Percentiles rank a stretch among this genome's conserved stretches.
Evolutionary conservation across 805 yeast genomes (phyloP).

Genomic region (Candida patagonica): DNA sequence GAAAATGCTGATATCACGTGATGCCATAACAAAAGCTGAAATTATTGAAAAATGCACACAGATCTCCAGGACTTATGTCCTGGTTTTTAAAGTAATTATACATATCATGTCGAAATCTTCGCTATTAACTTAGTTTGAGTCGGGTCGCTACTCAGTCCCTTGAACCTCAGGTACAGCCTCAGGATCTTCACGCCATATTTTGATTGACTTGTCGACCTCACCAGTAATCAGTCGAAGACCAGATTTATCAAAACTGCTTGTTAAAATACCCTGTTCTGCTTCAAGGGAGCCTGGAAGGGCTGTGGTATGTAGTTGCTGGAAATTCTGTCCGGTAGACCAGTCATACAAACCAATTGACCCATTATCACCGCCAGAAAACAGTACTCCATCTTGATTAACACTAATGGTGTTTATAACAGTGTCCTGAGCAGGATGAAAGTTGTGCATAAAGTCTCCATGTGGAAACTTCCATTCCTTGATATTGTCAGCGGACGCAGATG

Average conservation of each 20-base stretch:
- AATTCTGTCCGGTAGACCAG: constrained; percentile 58
- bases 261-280: constrained; percentile 57
- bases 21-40: too few species aligned
- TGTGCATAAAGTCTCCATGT: constrained; percentile 60
- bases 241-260: constrained; percentile 67
- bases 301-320: constrained; percentile 44
- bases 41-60: too few species aligned
- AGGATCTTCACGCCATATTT: constrained; percentile 45
- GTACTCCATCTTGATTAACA: constrained; percentile 51
- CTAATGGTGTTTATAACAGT: constrained; percentile 61
- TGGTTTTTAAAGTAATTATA: too few species aligned
- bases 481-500: constrained; percentile 74
- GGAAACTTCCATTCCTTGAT: constrained; percentile 80
- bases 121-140: too few species aligned
- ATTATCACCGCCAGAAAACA: constrained; percentile 78
- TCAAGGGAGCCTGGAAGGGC: constrained; percentile 64
- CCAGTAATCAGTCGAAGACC: constrained; percentile 79
- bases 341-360: constrained; percentile 74
- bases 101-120: too few species aligned
- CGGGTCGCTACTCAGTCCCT: too few species aligned
- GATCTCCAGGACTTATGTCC: too few species aligned
- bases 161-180: constrained; percentile 27
- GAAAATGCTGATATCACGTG: too few species aligned
- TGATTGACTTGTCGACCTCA: constrained; percentile 74
- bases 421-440: constrained; percentile 36